Conservation (phyloP, 192 early-diverging fungal genomes). For the Rhizophagus clarus region DNA sequence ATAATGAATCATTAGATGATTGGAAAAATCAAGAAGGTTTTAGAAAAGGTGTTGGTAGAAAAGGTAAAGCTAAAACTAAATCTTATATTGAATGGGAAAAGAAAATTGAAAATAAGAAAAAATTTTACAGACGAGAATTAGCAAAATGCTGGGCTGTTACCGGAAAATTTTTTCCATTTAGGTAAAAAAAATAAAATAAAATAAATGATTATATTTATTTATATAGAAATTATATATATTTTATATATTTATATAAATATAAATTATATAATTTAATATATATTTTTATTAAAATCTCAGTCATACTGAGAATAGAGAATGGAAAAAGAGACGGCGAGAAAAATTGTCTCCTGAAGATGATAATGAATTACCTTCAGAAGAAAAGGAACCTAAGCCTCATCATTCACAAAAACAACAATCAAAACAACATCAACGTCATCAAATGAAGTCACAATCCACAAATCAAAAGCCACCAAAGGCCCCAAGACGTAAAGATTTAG, state of each 20-base stretch:
- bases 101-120: slow-evolving; percentile 4
- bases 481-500: not conserved
- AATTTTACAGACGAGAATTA: slow-evolving; percentile 16
- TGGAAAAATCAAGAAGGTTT: slow-evolving; percentile 13
- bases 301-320: slow-evolving; percentile 27
- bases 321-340: slow-evolving; percentile 27
- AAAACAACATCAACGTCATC: not conserved
- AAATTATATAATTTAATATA: not conserved
- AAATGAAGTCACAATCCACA: not conserved
- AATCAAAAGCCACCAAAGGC: not conserved
- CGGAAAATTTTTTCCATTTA: slow-evolving; percentile 30
- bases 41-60: slow-evolving; percentile 22
- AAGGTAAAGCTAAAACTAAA: slow-evolving; percentile 23
- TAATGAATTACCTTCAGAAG: not conserved
- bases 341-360: not conserved
- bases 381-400: not conserved
- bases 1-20: not conserved
- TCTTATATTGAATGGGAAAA: slow-evolving; percentile 12
- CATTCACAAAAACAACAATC: not conserved
- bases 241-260: too few species aligned
- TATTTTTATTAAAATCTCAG: slow-evolving; percentile 1
- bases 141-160: slow-evolving; percentile 18
- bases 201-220: not conserved
- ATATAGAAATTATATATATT: too few species aligned
- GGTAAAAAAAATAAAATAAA: not conserved